A percentile compares a stretch with the other conserved stretches of the same genome.
These are phyloP conservation scores for Rhynchosporium agropyri DNA, from an alignment of 2,329 filamentous ascomycete genomes.

Conservation along the genomic window DNA sequence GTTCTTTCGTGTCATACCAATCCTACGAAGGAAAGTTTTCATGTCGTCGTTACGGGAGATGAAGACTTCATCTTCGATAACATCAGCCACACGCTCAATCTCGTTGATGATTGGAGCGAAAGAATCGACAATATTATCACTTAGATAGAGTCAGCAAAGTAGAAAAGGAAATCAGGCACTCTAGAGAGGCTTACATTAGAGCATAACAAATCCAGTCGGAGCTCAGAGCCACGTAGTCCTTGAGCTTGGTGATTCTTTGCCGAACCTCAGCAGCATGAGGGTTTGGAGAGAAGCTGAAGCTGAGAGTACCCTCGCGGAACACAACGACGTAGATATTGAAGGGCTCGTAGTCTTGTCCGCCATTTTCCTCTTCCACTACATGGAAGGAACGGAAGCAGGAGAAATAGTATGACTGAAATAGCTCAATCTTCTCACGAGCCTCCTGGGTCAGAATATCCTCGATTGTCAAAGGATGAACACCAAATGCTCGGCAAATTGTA, in stretches of 20 bases:
- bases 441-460: conserved; percentile 97
- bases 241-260: conserved; percentile 86
- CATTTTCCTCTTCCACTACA: conserved; percentile 69
- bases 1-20: conserved; percentile 90
- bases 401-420: conserved; percentile 98
- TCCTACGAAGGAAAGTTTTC: conserved; percentile 80
- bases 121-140: conserved; percentile 95
- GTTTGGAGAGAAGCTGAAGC: conserved; percentile 90
- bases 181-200: conserved; percentile 69
- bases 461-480: conserved; percentile 90
- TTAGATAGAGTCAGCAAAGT: conserved; percentile 40
- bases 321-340: conserved; percentile 97
- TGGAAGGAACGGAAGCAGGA: conserved; percentile 95
- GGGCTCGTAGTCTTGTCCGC: conserved; percentile 83
- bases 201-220: conserved; percentile 99
- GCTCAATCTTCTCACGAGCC: conserved; percentile 95
- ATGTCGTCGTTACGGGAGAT: conserved; percentile 89
- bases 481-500: conserved; percentile 89
- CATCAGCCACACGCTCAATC: conserved; percentile 85
- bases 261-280: conserved; percentile 86
- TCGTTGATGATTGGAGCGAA: conserved; percentile 89
- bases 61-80: conserved; percentile 94
- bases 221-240: conserved; percentile 92
- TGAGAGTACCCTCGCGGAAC: conserved; percentile 91
- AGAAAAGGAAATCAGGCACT: background rate